Evolutionary conservation across 2,329 filamentous ascomycete genomes (phyloP).

Genomic region (Hypoxylon sp.): DNA sequence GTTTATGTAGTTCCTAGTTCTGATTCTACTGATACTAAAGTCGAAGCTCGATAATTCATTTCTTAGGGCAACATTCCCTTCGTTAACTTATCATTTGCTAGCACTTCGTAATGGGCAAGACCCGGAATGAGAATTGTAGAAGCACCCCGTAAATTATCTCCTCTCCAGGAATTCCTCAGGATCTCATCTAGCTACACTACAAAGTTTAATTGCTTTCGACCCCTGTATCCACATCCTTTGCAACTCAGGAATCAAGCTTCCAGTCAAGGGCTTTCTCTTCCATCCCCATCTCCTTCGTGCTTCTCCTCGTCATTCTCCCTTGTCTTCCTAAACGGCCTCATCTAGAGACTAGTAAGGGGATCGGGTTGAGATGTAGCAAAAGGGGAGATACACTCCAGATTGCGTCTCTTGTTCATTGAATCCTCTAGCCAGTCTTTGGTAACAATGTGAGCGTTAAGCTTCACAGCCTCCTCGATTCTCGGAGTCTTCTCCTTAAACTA

Average conservation of each 20-base stretch:
- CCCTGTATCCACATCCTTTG: background rate
- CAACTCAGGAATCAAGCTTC: background rate
- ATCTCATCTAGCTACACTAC: background rate
- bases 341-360: too few relatives aligned
- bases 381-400: conserved; percentile 31
- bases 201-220: background rate
- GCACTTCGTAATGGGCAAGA: background rate
- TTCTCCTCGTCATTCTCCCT: background rate
- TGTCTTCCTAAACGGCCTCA: background rate
- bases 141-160: too few relatives aligned
- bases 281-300: too few relatives aligned
- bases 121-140: too few relatives aligned
- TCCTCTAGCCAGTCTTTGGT: conserved; percentile 69
- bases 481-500: conserved; percentile 68
- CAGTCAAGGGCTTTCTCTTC: background rate
- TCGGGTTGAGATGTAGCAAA: background rate
- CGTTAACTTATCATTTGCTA: too few relatives aligned
- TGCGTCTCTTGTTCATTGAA: conserved; percentile 54
- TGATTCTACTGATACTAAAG: background rate
- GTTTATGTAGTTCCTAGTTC: background rate
- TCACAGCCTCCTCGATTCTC: conserved; percentile 60
- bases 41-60: too few relatives aligned
- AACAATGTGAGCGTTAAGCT: conserved; percentile 61
- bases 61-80: too few relatives aligned
- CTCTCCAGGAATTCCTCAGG: too few relatives aligned